These are phyloP conservation scores for Crataegus laevigata DNA, from an alignment of 306 rosid species.

Conservation along the genomic window DNA sequence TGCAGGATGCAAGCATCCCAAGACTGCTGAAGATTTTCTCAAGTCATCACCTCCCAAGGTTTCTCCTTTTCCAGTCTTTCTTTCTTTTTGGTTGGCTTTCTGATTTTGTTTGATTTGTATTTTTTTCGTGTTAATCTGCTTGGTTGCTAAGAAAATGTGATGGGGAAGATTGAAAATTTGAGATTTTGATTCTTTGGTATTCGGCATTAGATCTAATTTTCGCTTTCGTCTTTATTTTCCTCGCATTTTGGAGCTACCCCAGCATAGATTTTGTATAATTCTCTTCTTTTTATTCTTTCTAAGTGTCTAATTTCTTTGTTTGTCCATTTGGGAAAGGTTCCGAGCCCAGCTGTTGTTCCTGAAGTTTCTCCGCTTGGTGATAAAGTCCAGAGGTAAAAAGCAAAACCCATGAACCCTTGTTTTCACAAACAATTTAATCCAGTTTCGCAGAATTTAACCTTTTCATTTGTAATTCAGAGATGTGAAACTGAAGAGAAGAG, in stretches of 20 bases:
- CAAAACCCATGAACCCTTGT: background rate
- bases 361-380: slow-evolving; percentile 45
- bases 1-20: slow-evolving; percentile 88
- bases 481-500: slow-evolving; percentile 64
- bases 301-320: background rate
- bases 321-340: slow-evolving; percentile 35
- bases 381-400: slow-evolving; percentile 52
- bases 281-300: background rate
- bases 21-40: slow-evolving; percentile 72
- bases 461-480: slow-evolving; percentile 35
- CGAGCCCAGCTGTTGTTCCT: slow-evolving; percentile 36
- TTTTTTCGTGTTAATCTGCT: background rate
- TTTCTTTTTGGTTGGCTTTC: background rate
- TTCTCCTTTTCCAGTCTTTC: background rate
- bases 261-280: background rate
- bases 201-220: background rate
- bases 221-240: background rate
- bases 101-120: background rate
- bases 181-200: slow-evolving; percentile 9
- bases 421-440: background rate
- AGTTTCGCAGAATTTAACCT: background rate
- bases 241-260: background rate
- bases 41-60: slow-evolving; percentile 78
- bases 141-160: slow-evolving; percentile 3
- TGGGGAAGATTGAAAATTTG: slow-evolving; percentile 2